phyloP scores from a whole-genome alignment of 108 stramenopile genomes.

The Conticribra guillardii region DNA sequence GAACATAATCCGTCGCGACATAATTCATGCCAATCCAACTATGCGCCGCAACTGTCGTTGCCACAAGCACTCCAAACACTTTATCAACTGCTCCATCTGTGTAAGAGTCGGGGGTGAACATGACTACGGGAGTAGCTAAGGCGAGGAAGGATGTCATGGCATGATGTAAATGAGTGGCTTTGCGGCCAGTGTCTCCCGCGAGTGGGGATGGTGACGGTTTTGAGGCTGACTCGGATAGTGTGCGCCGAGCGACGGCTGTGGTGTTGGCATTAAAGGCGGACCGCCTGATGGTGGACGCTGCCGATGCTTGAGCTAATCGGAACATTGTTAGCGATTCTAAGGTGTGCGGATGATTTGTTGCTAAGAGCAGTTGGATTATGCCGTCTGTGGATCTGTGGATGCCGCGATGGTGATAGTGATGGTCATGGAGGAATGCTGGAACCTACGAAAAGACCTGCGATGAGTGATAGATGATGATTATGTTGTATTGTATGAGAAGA shows the following conservation, averaged over 20 bases:
- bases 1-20: constrained; percentile 93
- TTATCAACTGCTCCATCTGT: constrained; percentile 67
- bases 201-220: constrained; percentile 50
- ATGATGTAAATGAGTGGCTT: constrained; percentile 80
- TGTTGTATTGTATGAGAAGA: no score
- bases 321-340: constrained; percentile 12
- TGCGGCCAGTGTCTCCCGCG: constrained; percentile 72
- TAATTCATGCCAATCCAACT: constrained; percentile 93
- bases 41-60: constrained; percentile 79
- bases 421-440: no score
- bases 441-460: no score
- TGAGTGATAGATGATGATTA: no score
- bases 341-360: no score
- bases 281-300: constrained; percentile 16
- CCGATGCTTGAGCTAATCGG: constrained; percentile 7
- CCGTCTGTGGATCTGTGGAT: no score
- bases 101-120: constrained; percentile 63
- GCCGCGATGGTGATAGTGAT: no score
- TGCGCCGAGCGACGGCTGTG: constrained; percentile 13
- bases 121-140: constrained; percentile 68
- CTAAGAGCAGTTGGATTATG: no score
- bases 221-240: constrained; percentile 23
- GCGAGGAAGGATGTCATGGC: constrained; percentile 68
- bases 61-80: constrained; percentile 72
- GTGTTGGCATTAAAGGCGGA: not conserved